Base-by-base conservation (phyloP, 495 filamentous ascomycete genomes). In the Penicillium daleae region DNA sequence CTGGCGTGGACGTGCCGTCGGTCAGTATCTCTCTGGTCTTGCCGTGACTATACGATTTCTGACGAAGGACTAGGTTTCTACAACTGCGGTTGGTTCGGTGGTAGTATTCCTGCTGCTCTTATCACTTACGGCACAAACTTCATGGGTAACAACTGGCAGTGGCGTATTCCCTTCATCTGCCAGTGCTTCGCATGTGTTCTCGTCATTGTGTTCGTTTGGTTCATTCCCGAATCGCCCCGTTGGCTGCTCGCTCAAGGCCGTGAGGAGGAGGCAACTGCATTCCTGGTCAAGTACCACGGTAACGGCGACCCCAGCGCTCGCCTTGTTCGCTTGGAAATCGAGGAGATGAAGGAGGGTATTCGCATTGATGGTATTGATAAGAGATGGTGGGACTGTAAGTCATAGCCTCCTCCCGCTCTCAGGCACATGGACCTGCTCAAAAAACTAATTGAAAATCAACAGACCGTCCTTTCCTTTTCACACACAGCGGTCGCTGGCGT, bases 351-450 rank as follows among this genome's bases (percentile, higher is more conserved):
- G 42, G 84, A 87, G n/a, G 78, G 78, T 57, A 85, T 88, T 57
- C 72, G 72, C 6, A 63, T 78, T 17, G 84, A 86, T 61, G 84
- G 82, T 57, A 79, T 86, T 40, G 83, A 86, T 68, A 88, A 89
- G 70, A 81, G 78, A 56, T 89, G 83, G 82, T 90, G 85, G 83
- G 87, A 91, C 64, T 90, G 85, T 80, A 72, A 62, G 71, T 70
- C 35, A 29, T 46, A 9, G 19, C 42, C 10, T 15, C 3, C 15
- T 29, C 9, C 13, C 52, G 22, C 40, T 29, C 8, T 35, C 8
- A 4, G 12, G 13, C 27, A 10, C 27, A 7, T 13, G 10, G 7
- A 32, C 21, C 29, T 46, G 2, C 22, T 40, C 19, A n/a, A n/a
- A 12, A 58, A 35, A 35, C 54, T 62, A 22, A 63, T 44, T 44